Evolutionary conservation across 2,329 filamentous ascomycete genomes (phyloP).

Genomic region (Aspergillus intermedius): DNA sequence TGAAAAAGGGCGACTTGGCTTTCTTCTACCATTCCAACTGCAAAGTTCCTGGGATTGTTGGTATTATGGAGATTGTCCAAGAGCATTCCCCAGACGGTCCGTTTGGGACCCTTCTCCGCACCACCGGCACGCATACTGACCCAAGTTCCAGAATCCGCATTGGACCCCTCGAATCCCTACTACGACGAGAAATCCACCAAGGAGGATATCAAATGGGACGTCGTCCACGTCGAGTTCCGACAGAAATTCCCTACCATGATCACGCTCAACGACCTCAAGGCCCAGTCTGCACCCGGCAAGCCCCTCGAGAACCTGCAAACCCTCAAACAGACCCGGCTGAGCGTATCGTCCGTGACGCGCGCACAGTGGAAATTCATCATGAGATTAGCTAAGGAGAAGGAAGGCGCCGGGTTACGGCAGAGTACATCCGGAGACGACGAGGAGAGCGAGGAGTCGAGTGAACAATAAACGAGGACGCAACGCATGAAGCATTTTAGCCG

Average conservation of each 20-base stretch:
- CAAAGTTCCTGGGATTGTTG: slow-evolving; percentile 80
- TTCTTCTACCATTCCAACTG: slow-evolving; percentile 98
- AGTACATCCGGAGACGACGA: slow-evolving; percentile 6
- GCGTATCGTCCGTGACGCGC: slow-evolving; percentile 54
- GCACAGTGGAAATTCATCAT: slow-evolving; percentile 46
- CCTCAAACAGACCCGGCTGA: slow-evolving; percentile 73
- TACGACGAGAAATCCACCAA: slow-evolving; percentile 71
- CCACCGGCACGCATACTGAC: neutral
- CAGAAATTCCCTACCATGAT: slow-evolving; percentile 71
- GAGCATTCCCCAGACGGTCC: slow-evolving; percentile 74
- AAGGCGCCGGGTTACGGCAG: slow-evolving; percentile 5
- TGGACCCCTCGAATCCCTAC: slow-evolving; percentile 67
- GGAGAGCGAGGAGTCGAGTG: slow-evolving; percentile 9
- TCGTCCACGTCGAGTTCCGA: slow-evolving; percentile 82
- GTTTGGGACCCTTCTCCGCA: slow-evolving; percentile 18
- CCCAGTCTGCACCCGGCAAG: slow-evolving; percentile 50
- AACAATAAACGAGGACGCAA: slow-evolving; percentile 3
- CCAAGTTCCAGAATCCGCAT: slow-evolving; percentile 54
- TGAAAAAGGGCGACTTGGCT: slow-evolving; percentile 85
- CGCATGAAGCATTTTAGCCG: neutral
- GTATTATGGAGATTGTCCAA: slow-evolving; percentile 79
- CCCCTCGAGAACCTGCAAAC: slow-evolving; percentile 72
- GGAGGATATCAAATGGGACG: slow-evolving; percentile 71
- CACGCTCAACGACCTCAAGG: slow-evolving; percentile 64
- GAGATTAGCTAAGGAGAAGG: slow-evolving; percentile 32